Evolutionary conservation across 805 yeast species (phyloP).

Genomic region (Clavispora fructus): DNA sequence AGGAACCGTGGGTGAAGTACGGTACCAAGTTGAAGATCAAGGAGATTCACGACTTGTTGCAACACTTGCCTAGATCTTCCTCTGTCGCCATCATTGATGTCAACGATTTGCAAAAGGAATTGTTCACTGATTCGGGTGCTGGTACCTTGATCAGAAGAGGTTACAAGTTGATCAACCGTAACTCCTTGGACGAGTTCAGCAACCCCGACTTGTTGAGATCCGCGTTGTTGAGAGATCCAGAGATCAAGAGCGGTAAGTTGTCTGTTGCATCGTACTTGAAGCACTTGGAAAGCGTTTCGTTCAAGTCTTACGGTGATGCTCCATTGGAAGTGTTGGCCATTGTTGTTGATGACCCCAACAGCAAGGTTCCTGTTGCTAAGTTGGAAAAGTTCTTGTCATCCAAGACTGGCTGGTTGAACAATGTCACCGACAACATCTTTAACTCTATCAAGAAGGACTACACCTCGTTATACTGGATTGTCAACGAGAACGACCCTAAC

Average conservation of each 20-base stretch:
- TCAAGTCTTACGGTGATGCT: slow-evolving; percentile 89
- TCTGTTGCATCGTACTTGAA: slow-evolving; percentile 81
- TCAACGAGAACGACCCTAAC: slow-evolving; percentile 84
- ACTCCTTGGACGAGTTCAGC: slow-evolving; percentile 61
- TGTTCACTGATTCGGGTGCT: slow-evolving; percentile 98
- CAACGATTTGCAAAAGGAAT: slow-evolving; percentile 90
- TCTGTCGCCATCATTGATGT: slow-evolving; percentile 97
- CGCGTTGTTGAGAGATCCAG: slow-evolving; percentile 74
- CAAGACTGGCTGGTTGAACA: slow-evolving; percentile 93
- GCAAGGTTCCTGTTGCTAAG: slow-evolving; percentile 47
- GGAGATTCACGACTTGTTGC: slow-evolving; percentile 91
- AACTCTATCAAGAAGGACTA: slow-evolving; percentile 72
- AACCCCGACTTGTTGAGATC: slow-evolving; percentile 73
- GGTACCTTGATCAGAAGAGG: slow-evolving; percentile 98
- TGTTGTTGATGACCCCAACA: slow-evolving; percentile 48
- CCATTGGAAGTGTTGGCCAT: slow-evolving; percentile 92
- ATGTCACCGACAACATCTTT: slow-evolving; percentile 93
- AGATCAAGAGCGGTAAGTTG: slow-evolving; percentile 60
- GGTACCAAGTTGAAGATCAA: slow-evolving; percentile 96
- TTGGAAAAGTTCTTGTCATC: slow-evolving; percentile 84
- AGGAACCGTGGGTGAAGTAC: slow-evolving; percentile 96
- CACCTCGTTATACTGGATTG: slow-evolving; percentile 76
- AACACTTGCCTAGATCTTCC: slow-evolving; percentile 92
- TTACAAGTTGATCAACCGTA: slow-evolving; percentile 72
- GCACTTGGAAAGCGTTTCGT: slow-evolving; percentile 53